Conservation (phyloP, 768 basidiomycete genomes). For the Auricularia heimuer region DNA sequence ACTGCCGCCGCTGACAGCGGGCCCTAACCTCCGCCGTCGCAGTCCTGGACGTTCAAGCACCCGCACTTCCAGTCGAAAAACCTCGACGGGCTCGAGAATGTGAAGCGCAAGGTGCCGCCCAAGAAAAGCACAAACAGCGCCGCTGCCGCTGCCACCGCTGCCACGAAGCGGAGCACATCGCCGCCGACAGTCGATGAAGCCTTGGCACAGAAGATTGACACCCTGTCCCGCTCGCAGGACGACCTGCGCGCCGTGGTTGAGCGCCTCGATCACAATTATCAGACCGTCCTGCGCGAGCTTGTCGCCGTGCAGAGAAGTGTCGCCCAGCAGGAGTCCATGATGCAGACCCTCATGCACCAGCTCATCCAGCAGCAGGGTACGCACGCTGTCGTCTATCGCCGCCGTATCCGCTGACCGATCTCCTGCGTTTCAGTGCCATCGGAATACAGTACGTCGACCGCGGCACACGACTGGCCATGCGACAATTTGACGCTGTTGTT, state of each 20-base stretch:
- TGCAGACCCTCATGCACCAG: slow-evolving; percentile 50
- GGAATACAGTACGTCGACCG: background rate
- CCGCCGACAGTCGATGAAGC: slow-evolving; percentile 2
- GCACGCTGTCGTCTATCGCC: background rate
- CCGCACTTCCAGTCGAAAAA: slow-evolving; percentile 45
- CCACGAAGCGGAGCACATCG: background rate
- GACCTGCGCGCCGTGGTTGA: slow-evolving; percentile 33
- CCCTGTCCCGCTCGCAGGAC: slow-evolving; percentile 32
- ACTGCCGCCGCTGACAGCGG: background rate
- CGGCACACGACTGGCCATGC: too few relatives aligned
- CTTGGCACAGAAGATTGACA: slow-evolving; percentile 42
- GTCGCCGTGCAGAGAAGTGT: slow-evolving; percentile 54
- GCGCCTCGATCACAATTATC: slow-evolving; percentile 53
- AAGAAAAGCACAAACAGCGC: slow-evolving; percentile 5
- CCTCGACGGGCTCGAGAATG: slow-evolving; percentile 50
- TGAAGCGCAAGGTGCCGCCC: slow-evolving; percentile 28
- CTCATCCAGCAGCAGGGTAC: slow-evolving; percentile 48
- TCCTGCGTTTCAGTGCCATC: background rate
- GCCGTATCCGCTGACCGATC: background rate
- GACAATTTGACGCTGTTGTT: background rate
- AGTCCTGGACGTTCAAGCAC: slow-evolving; percentile 20
- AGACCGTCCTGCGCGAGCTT: slow-evolving; percentile 61
- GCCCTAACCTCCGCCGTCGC: background rate
- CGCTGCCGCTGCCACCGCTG: background rate
- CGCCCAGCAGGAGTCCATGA: background rate